These are phyloP conservation scores for Cyclotella cryptica DNA, from an alignment of 108 stramenopile genomes.

Conservation along the genomic window DNA sequence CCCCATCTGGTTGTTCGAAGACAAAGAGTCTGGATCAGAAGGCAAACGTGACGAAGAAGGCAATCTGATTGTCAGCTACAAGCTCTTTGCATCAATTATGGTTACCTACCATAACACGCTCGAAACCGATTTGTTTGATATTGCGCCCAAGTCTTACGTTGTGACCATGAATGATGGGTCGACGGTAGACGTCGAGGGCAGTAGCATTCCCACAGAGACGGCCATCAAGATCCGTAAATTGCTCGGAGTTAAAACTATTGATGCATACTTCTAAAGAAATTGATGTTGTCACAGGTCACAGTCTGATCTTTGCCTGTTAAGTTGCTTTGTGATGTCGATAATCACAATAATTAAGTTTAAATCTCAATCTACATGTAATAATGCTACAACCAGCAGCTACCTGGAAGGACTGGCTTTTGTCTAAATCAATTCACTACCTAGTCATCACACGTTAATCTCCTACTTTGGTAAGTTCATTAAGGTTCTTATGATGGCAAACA, in stretches of 20 bases:
- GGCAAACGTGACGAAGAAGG: constrained; percentile 80
- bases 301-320: neutral
- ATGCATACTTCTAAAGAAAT: constrained; percentile 79
- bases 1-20: constrained; percentile 91
- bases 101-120: constrained; percentile 94
- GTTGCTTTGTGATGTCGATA: neutral
- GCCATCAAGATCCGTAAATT: constrained; percentile 81
- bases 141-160: constrained; percentile 76
- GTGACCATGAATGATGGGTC: constrained; percentile 82
- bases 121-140: constrained; percentile 75
- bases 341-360: neutral
- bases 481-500: too few species aligned
- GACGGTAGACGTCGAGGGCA: constrained; percentile 61
- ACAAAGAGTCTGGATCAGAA: constrained; percentile 56
- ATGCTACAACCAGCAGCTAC: too few species aligned
- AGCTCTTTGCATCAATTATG: constrained; percentile 86
- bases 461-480: too few species aligned
- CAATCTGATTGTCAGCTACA: constrained; percentile 81
- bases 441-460: too few species aligned
- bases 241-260: constrained; percentile 73
- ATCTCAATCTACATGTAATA: too few species aligned
- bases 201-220: constrained; percentile 66
- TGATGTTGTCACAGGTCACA: neutral
- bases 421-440: too few species aligned
- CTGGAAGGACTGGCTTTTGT: too few species aligned